Percentiles rank a stretch among this genome's conserved stretches.
phyloP scores from a whole-genome alignment of 177 flowering plant genomes.

The Tripterygium wilfordii region DNA sequence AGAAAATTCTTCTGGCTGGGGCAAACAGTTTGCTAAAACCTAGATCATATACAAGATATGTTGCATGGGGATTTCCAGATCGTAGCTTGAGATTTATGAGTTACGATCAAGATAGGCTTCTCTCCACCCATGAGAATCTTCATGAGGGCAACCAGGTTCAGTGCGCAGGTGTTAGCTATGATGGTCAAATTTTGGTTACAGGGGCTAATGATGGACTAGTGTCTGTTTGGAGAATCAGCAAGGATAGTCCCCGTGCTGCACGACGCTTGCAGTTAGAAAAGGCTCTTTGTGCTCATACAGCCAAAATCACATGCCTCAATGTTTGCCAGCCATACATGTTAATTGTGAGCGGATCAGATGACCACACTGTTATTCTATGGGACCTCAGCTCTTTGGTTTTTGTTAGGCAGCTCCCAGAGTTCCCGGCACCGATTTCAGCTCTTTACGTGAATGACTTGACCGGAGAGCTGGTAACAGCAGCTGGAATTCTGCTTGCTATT shows the following conservation, averaged over 20 bases:
- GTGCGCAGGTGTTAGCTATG: constrained; percentile 80
- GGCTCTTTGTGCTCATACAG: constrained; percentile 82
- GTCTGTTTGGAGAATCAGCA: constrained; percentile 74
- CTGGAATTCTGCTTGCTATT: constrained; percentile 84
- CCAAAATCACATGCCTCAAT: constrained; percentile 70
- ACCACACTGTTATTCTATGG: constrained; percentile 86
- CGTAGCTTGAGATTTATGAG: constrained; percentile 84
- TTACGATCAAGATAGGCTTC: constrained; percentile 87
- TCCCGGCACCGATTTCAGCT: constrained; percentile 91
- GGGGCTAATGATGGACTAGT: constrained; percentile 88
- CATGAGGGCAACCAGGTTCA: constrained; percentile 90
- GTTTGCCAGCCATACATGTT: constrained; percentile 95
- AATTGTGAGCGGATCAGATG: constrained; percentile 94
- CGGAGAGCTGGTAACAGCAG: constrained; percentile 89
- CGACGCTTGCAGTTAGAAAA: constrained; percentile 57
- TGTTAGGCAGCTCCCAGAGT: constrained; percentile 90
- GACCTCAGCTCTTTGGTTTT: constrained; percentile 84
- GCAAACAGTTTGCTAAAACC: constrained; percentile 78
- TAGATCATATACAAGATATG: constrained; percentile 65
- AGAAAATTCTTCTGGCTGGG: constrained; percentile 79
- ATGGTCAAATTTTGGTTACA: constrained; percentile 79
- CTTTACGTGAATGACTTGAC: constrained; percentile 79
- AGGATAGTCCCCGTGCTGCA: constrained; percentile 50
- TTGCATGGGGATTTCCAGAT: constrained; percentile 98
- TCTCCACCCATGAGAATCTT: constrained; percentile 93